A percentile compares a stretch with the other conserved stretches of the same genome.
Evolutionary conservation across 2,329 filamentous ascomycete species (phyloP).

Genomic region (Aspergillus arachidicola): DNA sequence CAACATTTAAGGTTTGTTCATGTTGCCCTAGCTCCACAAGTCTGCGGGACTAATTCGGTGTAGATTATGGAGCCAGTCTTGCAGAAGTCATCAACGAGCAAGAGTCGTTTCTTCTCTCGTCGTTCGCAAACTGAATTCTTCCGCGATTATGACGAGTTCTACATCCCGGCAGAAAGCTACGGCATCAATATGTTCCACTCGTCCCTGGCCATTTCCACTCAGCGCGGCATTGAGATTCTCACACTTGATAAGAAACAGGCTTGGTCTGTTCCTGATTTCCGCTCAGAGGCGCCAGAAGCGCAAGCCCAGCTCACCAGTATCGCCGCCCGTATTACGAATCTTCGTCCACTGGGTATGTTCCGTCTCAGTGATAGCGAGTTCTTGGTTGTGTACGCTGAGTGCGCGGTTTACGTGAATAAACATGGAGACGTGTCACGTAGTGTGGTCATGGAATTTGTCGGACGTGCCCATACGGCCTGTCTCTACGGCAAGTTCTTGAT

Average conservation of each 20-base stretch:
- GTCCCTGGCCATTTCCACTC: constrained; percentile 86
- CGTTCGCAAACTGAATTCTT: constrained; percentile 88
- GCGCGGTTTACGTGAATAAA: constrained; percentile 97
- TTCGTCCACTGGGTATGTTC: constrained; percentile 94
- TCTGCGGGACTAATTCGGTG: background rate
- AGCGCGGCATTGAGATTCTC: constrained; percentile 91
- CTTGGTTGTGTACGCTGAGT: constrained; percentile 90
- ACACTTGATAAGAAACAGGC: constrained; percentile 97
- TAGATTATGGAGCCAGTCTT: constrained; percentile 84
- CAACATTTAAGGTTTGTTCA: constrained; percentile 71
- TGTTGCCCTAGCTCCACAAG: background rate
- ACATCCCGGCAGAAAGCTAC: constrained; percentile 92
- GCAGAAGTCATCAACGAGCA: constrained; percentile 87
- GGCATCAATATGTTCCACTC: constrained; percentile 95
- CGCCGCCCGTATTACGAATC: constrained; percentile 76
- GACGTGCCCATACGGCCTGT: constrained; percentile 81
- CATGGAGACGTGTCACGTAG: constrained; percentile 92
- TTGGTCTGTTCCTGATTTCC: constrained; percentile 86
- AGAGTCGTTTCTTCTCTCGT: constrained; percentile 67
- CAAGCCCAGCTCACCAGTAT: constrained; percentile 75
- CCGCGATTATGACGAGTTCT: constrained; percentile 98
- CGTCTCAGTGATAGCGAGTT: constrained; percentile 90
- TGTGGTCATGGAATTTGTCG: constrained; percentile 99
- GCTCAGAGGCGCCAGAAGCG: constrained; percentile 60
- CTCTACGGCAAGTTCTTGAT: constrained; percentile 90